Percentiles rank a stretch among this genome's conserved stretches.
Conservation (phyloP, 257 asterid species). For the Nicotiana noctiflora region DNA sequence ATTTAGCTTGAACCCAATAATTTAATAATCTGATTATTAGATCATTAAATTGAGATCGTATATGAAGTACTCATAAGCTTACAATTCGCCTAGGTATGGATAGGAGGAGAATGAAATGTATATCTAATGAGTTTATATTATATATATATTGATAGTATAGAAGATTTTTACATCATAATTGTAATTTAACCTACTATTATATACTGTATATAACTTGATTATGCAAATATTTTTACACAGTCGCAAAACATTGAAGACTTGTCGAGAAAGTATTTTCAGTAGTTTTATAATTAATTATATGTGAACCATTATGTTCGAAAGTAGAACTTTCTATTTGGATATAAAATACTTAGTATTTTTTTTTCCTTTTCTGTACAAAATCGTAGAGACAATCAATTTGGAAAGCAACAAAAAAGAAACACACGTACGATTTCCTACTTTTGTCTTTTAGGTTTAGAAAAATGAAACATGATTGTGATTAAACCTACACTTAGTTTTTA, state of each 20-base stretch:
- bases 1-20: too few relatives aligned
- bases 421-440: constrained; percentile 6
- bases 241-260: neutral
- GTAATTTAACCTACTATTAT: too few relatives aligned
- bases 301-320: constrained; percentile 1
- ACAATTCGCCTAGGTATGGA: too few relatives aligned
- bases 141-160: too few relatives aligned
- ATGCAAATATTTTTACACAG: too few relatives aligned
- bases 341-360: neutral
- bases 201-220: too few relatives aligned
- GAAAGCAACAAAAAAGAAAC: neutral
- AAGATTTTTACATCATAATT: too few relatives aligned
- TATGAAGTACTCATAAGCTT: too few relatives aligned
- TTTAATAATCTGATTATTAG: too few relatives aligned
- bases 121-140: too few relatives aligned
- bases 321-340: neutral
- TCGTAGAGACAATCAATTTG: neutral
- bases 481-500: neutral
- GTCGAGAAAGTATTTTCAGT: neutral
- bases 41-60: too few relatives aligned
- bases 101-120: too few relatives aligned
- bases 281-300: neutral
- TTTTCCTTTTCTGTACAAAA: neutral
- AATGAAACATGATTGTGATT: neutral
- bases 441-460: constrained; percentile 2